Conservation (phyloP, 2,329 filamentous ascomycete species). For the Xylaria hypoxylon region DNA sequence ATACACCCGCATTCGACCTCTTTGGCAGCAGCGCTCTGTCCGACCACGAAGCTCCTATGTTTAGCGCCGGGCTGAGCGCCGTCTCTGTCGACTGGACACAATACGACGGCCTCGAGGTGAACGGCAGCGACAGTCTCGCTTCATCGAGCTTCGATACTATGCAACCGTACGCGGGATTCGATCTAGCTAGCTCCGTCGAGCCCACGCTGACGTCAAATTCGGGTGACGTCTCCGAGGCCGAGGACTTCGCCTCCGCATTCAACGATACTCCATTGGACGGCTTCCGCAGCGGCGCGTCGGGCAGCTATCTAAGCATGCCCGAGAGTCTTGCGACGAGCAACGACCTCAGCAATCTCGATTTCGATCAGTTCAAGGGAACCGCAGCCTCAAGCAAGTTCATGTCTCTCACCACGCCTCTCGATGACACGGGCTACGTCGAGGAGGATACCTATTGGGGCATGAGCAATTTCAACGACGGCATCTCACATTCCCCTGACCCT, state of each 20-base stretch:
- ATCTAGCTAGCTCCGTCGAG: slow-evolving; percentile 60
- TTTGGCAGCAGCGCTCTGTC: slow-evolving; percentile 59
- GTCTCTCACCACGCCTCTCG: slow-evolving; percentile 54
- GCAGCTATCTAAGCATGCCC: slow-evolving; percentile 61
- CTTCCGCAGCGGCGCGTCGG: slow-evolving; percentile 61
- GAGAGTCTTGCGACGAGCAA: slow-evolving; percentile 59
- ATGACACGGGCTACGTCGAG: slow-evolving; percentile 60
- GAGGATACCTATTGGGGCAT: slow-evolving; percentile 56
- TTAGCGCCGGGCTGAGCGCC: slow-evolving; percentile 71
- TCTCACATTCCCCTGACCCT: slow-evolving; percentile 52
- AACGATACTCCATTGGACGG: slow-evolving; percentile 60
- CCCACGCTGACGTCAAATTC: slow-evolving; percentile 70
- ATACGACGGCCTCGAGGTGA: slow-evolving; percentile 63
- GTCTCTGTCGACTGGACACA: slow-evolving; percentile 66
- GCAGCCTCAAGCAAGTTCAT: slow-evolving; percentile 60
- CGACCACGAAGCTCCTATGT: slow-evolving; percentile 68
- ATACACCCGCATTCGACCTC: slow-evolving; percentile 64
- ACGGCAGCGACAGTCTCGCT: slow-evolving; percentile 48
- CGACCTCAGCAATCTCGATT: slow-evolving; percentile 64
- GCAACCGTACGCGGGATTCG: slow-evolving; percentile 60
- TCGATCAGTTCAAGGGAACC: slow-evolving; percentile 66
- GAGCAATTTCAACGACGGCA: slow-evolving; percentile 53
- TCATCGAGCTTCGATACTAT: slow-evolving; percentile 51
- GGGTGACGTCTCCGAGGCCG: slow-evolving; percentile 75
- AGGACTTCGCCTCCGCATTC: slow-evolving; percentile 63